Evolutionary conservation across 495 filamentous ascomycete genomes (phyloP).

Genomic region (Penicillium riverlandense): DNA sequence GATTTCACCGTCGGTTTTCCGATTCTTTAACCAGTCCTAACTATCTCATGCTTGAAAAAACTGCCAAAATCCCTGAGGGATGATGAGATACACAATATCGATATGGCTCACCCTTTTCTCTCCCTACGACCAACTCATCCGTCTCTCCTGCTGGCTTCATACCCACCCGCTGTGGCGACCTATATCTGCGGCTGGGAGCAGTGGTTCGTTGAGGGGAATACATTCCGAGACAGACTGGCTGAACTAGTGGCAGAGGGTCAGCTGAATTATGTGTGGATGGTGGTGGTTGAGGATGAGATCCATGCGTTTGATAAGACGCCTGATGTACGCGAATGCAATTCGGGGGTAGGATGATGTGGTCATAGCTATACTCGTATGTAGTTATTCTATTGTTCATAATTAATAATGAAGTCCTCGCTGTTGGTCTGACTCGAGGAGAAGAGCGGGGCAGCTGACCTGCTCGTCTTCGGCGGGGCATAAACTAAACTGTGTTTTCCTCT

Average conservation of each 20-base stretch:
- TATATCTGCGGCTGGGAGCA: slow-evolving; percentile 23
- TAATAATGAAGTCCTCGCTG: no score
- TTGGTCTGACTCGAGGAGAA: no score
- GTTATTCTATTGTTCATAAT: no score
- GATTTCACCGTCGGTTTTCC: slow-evolving; percentile 4
- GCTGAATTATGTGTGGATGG: slow-evolving; percentile 9
- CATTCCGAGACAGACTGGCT: slow-evolving; percentile 12
- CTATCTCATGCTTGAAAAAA: slow-evolving; percentile 5
- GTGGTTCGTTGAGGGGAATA: slow-evolving; percentile 16
- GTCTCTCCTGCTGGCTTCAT: slow-evolving; percentile 4
- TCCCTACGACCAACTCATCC: slow-evolving; percentile 11
- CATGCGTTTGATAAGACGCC: slow-evolving; percentile 25
- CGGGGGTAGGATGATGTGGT: slow-evolving; percentile 12
- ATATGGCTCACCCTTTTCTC: slow-evolving; percentile 16
- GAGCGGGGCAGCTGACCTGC: no score
- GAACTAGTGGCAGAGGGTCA: slow-evolving; percentile 4
- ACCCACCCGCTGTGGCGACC: slow-evolving; percentile 10
- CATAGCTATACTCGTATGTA: no score
- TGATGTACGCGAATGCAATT: slow-evolving; percentile 16
- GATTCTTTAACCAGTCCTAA: slow-evolving; percentile 16
- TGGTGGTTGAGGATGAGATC: slow-evolving; percentile 11
- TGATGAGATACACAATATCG: neutral
- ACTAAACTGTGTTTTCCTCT: neutral
- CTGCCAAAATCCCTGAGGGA: slow-evolving; percentile 4
- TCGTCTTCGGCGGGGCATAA: slow-evolving; percentile 9